A percentile compares a stretch with the other conserved stretches of the same genome.
These are phyloP conservation scores for Trichoderma brevicompactum DNA, from an alignment of 2,329 filamentous ascomycete genomes.

Conservation along the genomic window DNA sequence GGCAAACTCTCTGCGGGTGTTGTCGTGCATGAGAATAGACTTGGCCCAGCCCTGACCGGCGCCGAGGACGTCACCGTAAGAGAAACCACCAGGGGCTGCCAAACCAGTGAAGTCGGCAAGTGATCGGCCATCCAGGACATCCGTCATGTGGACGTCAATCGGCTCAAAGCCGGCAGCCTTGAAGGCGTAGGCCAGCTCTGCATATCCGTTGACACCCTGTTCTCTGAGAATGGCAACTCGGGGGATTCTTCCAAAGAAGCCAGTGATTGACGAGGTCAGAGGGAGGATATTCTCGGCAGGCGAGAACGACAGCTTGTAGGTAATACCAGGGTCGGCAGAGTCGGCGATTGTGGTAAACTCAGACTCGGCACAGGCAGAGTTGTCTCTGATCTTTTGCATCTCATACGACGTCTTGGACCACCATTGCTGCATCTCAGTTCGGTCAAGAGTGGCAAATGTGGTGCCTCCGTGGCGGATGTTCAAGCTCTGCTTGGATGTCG, in stretches of 20 bases:
- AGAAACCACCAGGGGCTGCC: conserved; percentile 96
- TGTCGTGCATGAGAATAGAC: conserved; percentile 83
- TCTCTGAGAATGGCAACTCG: conserved; percentile 92
- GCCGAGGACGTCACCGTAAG: conserved; percentile 82
- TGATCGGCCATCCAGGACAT: conserved; percentile 79
- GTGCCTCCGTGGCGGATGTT: conserved; percentile 73
- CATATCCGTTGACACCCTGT: conserved; percentile 92
- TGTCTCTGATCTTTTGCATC: conserved; percentile 90
- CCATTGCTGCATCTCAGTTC: conserved; percentile 77
- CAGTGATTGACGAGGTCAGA: conserved; percentile 50
- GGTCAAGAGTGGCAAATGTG: conserved; percentile 69
- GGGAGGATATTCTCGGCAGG: conserved; percentile 78
- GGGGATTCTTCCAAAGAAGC: conserved; percentile 62
- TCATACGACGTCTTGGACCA: conserved; percentile 89
- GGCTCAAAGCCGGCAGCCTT: conserved; percentile 87
- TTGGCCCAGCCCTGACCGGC: conserved; percentile 98
- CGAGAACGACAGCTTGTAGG: conserved; percentile 80
- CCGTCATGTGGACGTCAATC: conserved; percentile 96
- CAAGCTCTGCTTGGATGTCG: conserved; percentile 72
- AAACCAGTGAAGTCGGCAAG: conserved; percentile 84
- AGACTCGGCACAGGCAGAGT: conserved; percentile 80
- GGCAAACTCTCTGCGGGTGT: conserved; percentile 75
- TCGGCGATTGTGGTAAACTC: conserved; percentile 79
- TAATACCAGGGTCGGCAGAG: conserved; percentile 77
- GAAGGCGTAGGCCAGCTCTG: conserved; percentile 99